Evolutionary conservation across 2,329 filamentous ascomycete species (phyloP).

Genomic region (Cercospora janseana): DNA sequence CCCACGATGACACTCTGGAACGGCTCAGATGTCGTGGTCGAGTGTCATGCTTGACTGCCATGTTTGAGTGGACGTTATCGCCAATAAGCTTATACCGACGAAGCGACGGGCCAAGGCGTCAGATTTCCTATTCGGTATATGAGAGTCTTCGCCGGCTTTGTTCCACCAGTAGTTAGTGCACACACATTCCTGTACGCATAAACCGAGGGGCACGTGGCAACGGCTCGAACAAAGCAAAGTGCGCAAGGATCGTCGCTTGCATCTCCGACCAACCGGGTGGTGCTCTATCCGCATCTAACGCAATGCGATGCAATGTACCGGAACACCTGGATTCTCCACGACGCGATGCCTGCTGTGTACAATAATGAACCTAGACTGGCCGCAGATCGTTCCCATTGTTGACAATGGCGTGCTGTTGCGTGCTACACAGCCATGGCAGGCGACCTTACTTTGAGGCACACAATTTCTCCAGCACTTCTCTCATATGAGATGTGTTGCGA

Average conservation of each 20-base stretch:
- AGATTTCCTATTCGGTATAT: no score
- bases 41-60: no score
- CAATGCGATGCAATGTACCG: not conserved
- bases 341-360: not conserved
- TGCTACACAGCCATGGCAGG: constrained; percentile 1
- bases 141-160: not conserved
- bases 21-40: no score
- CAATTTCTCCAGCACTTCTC: not conserved
- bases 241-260: constrained; percentile 5
- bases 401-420: constrained; percentile 15
- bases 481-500: not conserved
- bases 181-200: not conserved
- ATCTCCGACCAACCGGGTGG: constrained; percentile 3
- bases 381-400: not conserved
- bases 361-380: not conserved
- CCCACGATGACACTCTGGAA: not conserved
- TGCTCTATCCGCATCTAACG: not conserved
- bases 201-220: not conserved
- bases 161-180: not conserved
- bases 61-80: no score
- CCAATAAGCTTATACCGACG: no score
- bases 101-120: no score
- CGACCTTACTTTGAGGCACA: not conserved
- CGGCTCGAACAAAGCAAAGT: not conserved
- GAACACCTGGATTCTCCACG: not conserved